phyloP scores from a whole-genome alignment of 805 yeast species.

The Metschnikowia koreensis region DNA sequence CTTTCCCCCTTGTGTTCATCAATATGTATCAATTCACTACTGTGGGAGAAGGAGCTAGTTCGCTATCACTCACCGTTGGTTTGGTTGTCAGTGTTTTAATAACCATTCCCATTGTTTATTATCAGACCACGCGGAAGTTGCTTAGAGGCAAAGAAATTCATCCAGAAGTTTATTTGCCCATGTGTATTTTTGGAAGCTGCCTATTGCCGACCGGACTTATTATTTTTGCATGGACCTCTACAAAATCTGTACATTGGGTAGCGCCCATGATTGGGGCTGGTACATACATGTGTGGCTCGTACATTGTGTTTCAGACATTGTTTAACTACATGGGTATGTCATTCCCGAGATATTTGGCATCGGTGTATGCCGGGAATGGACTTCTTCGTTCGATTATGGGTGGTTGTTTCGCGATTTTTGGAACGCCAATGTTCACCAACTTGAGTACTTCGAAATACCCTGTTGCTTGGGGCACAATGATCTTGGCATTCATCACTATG shows the following conservation, averaged over 20 bases:
- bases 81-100: slow-evolving; percentile 7
- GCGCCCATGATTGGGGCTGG: slow-evolving; percentile 17
- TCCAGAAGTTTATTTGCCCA: slow-evolving; percentile 16
- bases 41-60: slow-evolving; percentile 14
- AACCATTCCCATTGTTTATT: slow-evolving; percentile 10
- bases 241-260: slow-evolving; percentile 14
- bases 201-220: slow-evolving; percentile 13
- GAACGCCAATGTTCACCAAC: slow-evolving; percentile 13
- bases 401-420: slow-evolving; percentile 15
- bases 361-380: slow-evolving; percentile 16
- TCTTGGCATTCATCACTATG: slow-evolving; percentile 11
- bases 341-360: slow-evolving; percentile 14
- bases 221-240: slow-evolving; percentile 16
- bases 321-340: slow-evolving; percentile 16
- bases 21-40: slow-evolving; percentile 12
- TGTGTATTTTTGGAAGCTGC: slow-evolving; percentile 14
- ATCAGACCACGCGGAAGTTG: slow-evolving; percentile 6
- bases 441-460: slow-evolving; percentile 9
- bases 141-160: slow-evolving; percentile 5
- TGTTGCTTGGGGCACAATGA: slow-evolving; percentile 17
- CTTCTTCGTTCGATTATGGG: slow-evolving; percentile 15
- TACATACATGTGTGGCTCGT: slow-evolving; percentile 13
- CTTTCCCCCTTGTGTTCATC: slow-evolving; percentile 16
- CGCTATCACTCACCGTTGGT: slow-evolving; percentile 11
- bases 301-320: slow-evolving; percentile 16